Base-by-base conservation (phyloP, 2,329 filamentous ascomycete genomes). In the Nigrograna mackinnonii region DNA sequence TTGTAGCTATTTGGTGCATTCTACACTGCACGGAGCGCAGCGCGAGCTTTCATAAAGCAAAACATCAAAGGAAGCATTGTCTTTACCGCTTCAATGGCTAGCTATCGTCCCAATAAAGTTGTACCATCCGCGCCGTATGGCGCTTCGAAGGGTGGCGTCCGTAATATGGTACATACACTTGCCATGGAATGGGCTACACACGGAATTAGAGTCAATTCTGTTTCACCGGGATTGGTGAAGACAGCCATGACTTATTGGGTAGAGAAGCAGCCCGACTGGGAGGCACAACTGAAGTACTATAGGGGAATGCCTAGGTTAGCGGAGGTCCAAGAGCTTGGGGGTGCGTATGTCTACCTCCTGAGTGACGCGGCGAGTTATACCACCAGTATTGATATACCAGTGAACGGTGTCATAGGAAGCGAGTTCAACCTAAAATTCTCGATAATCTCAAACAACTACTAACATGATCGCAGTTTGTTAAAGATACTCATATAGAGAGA, bases 341-440 rank as follows among this genome's bases (percentile, higher is more conserved):
- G 78, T 12, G 79, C 79, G 1, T 82, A 81, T 50, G 77, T 80
- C 4, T 82, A 81, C 49, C 56, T 82, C 41, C 56, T 82, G n/a
- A 76, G 70, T 41, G 78, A 82, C 42, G 70, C 72, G 9, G 73
- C 75, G n/a, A 72, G 64, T 24, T 77, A 77, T 52, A 78, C 75
- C 4, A 78, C 74, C 1, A 70, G 68, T 34, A 77, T 77, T 35
- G 74, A 78, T 47, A 77, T 79, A 22, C 74, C 72, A 0, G 70
- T 77, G 0, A 64, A 63, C n/a, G 58, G 58, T 0, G 59, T 61
- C 11, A 62, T 62, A 37, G 57, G 60, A 4, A 60, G 24, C n/a
- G n/a, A 28, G 24, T 28, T 28, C n/a, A n/a, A n/a, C n/a, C n/a
- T n/a, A n/a, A n/a, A n/a, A n/a, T n/a, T n/a, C n/a, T n/a, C n/a